Percentiles rank a stretch among this genome's conserved stretches.
Evolutionary conservation across 2,329 filamentous ascomycete species (phyloP).

Genomic region (Hymenoscyphus albidus): DNA sequence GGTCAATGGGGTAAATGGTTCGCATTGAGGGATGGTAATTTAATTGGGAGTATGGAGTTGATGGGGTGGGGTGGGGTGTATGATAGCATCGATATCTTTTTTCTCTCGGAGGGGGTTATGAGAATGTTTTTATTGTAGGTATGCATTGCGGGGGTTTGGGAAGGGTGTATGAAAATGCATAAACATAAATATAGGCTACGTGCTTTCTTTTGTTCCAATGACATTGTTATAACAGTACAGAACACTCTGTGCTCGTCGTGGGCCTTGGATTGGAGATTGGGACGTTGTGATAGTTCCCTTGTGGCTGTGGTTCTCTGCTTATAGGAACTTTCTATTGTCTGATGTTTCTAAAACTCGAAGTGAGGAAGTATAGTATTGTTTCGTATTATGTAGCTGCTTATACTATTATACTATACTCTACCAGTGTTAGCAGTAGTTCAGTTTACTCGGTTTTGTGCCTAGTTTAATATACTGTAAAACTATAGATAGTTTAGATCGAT

Average conservation of each 20-base stretch:
- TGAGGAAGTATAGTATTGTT: no score
- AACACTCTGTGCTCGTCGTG: not conserved
- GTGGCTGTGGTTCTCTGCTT: no score
- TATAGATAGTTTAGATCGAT: no score
- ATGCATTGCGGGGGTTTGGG: not conserved
- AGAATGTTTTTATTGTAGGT: not conserved
- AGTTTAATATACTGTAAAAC: no score
- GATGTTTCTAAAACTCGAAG: no score
- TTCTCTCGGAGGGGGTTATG: not conserved
- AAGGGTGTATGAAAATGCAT: not conserved
- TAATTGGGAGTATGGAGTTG: not conserved
- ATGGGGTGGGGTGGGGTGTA: not conserved
- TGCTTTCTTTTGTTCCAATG: not conserved
- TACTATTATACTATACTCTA: no score
- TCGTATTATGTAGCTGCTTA: no score
- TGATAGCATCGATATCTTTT: not conserved
- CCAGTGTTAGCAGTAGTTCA: no score
- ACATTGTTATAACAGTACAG: not conserved
- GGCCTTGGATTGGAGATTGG: no score
- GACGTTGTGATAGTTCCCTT: no score
- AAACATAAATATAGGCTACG: not conserved
- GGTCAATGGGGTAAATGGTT: constrained; percentile 26
- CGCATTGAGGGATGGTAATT: constrained; percentile 18
- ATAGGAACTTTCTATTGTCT: no score
- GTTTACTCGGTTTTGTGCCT: no score